phyloP scores from a whole-genome alignment of 2,329 filamentous ascomycete species.

The Fusarium sp. region DNA sequence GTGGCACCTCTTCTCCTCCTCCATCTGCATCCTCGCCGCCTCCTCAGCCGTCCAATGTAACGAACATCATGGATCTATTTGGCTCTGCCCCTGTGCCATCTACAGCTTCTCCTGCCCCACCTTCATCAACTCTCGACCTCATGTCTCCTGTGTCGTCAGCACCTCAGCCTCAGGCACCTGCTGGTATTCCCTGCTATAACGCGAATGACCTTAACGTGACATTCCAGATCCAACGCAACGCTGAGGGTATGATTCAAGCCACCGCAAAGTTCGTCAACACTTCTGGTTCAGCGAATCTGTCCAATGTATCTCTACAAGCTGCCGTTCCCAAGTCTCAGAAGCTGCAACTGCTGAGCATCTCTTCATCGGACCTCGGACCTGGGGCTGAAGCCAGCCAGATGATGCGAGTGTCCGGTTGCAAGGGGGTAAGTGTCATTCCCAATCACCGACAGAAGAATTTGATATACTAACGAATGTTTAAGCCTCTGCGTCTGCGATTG shows the following conservation, averaged over 20 bases:
- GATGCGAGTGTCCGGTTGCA: conserved; percentile 87
- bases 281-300: conserved; percentile 71
- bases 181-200: conserved; percentile 79
- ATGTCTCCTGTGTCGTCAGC: conserved; percentile 57
- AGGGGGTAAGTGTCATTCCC: conserved; percentile 77
- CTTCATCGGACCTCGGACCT: conserved; percentile 76
- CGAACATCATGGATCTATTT: conserved; percentile 93
- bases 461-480: conserved; percentile 15
- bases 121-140: conserved; percentile 58
- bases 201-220: conserved; percentile 85
- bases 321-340: conserved; percentile 97
- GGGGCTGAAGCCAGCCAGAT: conserved; percentile 87
- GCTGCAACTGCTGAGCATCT: conserved; percentile 90
- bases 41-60: conserved; percentile 65
- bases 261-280: conserved; percentile 85
- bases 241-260: conserved; percentile 82
- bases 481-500: conserved; percentile 87
- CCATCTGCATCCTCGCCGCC: conserved; percentile 53
- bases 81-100: conserved; percentile 55
- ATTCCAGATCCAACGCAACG: conserved; percentile 84
- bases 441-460: background rate
- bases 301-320: conserved; percentile 85
- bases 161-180: conserved; percentile 52
- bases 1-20: conserved; percentile 68
- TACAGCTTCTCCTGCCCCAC: conserved; percentile 46